Conservation (phyloP, 1,139 yeast genomes). For the Nakaseomyces delphensis region DNA sequence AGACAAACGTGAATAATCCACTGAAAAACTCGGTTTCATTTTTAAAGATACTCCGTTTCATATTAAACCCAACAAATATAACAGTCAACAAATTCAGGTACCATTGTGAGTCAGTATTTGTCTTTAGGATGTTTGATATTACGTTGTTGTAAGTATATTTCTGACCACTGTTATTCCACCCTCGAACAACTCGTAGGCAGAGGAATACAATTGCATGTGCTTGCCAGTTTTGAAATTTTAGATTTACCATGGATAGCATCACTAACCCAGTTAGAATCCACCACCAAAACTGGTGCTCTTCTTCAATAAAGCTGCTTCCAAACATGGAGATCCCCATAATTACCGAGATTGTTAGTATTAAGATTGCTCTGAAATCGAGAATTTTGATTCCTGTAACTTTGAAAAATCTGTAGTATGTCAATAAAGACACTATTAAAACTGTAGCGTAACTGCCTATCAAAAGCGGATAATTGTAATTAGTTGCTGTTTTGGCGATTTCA, state of each 20-base stretch:
- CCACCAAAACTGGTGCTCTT: slow-evolving; percentile 97
- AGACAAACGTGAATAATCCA: slow-evolving; percentile 31
- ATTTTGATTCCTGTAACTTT: slow-evolving; percentile 7
- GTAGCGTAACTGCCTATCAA: slow-evolving; percentile 43
- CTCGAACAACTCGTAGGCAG: slow-evolving; percentile 54
- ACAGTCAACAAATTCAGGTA: slow-evolving; percentile 39
- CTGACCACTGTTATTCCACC: slow-evolving; percentile 91
- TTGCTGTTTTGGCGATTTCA: slow-evolving; percentile 54
- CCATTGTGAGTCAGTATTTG: slow-evolving; percentile 41
- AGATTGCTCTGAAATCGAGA: slow-evolving; percentile 5
- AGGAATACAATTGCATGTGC: slow-evolving; percentile 33
- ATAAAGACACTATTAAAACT: slow-evolving; percentile 31
- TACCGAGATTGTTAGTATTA: slow-evolving; percentile 21
- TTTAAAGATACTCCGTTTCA: background rate
- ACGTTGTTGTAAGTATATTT: slow-evolving; percentile 50
- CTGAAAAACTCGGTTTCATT: slow-evolving; percentile 26
- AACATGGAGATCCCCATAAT: slow-evolving; percentile 43
- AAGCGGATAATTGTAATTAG: slow-evolving; percentile 55
- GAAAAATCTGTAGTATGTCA: slow-evolving; percentile 11
- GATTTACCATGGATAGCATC: background rate
- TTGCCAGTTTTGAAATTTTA: slow-evolving; percentile 6
- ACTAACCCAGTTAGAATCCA: slow-evolving; percentile 38
- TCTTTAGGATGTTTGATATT: slow-evolving; percentile 32
- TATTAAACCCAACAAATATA: slow-evolving; percentile 17
- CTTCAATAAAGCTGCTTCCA: slow-evolving; percentile 92